These are phyloP conservation scores for Salinomyces thailandicus DNA, from an alignment of 2,329 filamentous ascomycete species.

Conservation along the genomic window DNA sequence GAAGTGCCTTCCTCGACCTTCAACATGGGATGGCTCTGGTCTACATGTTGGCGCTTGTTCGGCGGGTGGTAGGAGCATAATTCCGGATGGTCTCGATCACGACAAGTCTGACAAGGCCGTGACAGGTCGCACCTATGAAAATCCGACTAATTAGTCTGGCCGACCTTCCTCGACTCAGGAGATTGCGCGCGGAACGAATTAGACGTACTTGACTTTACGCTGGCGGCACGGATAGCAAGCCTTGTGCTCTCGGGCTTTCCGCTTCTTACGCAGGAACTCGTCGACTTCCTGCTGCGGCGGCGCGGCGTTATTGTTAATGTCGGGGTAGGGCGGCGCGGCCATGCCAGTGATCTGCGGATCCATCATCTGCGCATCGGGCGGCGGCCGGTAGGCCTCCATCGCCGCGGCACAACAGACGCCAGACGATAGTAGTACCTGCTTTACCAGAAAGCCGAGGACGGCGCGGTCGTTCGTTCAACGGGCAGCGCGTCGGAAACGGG, in stretches of 20 bases:
- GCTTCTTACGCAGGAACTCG: conserved; percentile 40
- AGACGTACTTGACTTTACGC: conserved; percentile 28
- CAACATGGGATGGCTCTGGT: conserved; percentile 8
- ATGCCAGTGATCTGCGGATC: conserved; percentile 9
- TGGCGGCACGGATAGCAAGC: conserved; percentile 42
- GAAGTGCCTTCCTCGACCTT: conserved; percentile 12
- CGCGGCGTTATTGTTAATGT: conserved; percentile 2
- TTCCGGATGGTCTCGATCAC: conserved; percentile 42
- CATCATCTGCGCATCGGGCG: conserved; percentile 9
- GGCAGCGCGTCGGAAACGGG: no score
- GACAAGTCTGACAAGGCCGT: conserved; percentile 41
- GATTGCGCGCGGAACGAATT: no score
- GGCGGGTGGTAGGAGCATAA: conserved; percentile 34
- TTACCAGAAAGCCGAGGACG: no score
- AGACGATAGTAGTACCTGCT: no score
- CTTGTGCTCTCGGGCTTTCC: conserved; percentile 43
- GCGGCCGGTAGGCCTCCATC: conserved; percentile 3
- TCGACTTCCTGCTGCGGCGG: conserved; percentile 37
- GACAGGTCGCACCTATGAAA: conserved; percentile 38
- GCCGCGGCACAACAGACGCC: conserved; percentile 1
- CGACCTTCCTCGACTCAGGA: no score
- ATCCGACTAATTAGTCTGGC: no score
- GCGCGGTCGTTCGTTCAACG: no score
- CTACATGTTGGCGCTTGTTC: conserved; percentile 25
- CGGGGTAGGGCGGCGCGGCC: conserved; percentile 5